These are phyloP conservation scores for Nemophila menziesii DNA, from an alignment of 257 asterid genomes.

Conservation along the genomic window DNA sequence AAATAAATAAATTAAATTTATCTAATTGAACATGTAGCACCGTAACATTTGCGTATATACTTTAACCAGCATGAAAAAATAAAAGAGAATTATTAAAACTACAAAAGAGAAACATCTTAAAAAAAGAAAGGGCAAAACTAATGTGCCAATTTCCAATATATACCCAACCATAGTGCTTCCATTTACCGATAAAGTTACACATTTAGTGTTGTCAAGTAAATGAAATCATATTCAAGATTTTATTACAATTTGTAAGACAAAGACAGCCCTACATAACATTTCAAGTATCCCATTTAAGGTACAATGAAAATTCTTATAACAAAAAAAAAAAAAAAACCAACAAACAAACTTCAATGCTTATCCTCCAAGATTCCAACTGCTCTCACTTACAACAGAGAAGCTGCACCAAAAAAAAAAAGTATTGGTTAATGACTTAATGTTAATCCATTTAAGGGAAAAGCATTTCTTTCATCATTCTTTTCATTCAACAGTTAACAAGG, in stretches of 20 bases:
- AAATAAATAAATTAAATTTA: no score
- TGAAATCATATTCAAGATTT: neutral
- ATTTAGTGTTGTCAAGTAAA: neutral
- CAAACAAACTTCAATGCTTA: slow-evolving; percentile 6
- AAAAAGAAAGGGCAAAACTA: no score
- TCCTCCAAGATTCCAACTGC: slow-evolving; percentile 6
- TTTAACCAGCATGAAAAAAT: no score
- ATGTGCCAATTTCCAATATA: no score
- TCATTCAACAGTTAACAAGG: neutral
- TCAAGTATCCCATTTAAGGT: slow-evolving; percentile 11
- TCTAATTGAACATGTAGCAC: no score
- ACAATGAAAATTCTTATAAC: slow-evolving; percentile 1
- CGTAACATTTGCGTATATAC: no score
- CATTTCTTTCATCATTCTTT: neutral
- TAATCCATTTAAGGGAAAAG: no score
- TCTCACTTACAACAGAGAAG: slow-evolving; percentile 10
- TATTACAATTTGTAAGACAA: neutral
- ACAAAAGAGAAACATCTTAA: no score
- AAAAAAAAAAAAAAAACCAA: slow-evolving; percentile 7
- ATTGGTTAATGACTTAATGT: no score
- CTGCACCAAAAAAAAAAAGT: slow-evolving; percentile 18
- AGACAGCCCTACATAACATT: slow-evolving; percentile 4
- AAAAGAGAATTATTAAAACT: no score
- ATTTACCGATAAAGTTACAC: neutral
- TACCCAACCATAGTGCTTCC: neutral